Base-by-base conservation (phyloP, 2,329 filamentous ascomycete species). In the Annulohypoxylon truncatum region DNA sequence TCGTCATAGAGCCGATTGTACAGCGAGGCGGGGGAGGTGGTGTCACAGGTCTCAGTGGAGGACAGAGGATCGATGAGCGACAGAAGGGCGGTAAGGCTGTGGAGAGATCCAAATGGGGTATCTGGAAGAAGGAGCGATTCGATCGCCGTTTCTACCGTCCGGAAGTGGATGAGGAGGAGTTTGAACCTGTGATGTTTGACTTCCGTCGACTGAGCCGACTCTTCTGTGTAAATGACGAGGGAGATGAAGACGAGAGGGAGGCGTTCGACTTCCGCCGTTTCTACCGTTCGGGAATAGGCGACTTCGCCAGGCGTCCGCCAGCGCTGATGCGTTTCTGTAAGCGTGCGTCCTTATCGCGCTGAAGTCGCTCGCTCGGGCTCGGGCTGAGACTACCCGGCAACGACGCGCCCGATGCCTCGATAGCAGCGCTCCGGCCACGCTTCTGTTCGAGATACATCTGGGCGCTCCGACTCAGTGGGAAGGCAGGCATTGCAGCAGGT, bases 371-470 rank as follows among this genome's bases (percentile, higher is more conserved):
- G 55, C 77, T 79, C 53, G 75, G 60, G 53, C 71, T 77, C 7
- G 79, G 73, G 63, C 78, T 80, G 54, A 79, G 69, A 51, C 75
- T 79, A 24, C 72, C 74, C 13, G 92, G 88, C 35, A 93, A 79
- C 0, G 90, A 87, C 6, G 74, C 72, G 20, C 77, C 75, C 9
- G 72, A 76, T 73, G 72, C 76, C 74, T 78, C 71, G 71, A 82
- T 75, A 73, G 79, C 80, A 64, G 79, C 77, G 69, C 80, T 77
- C 68, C 85, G 81, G 59, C 84, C 81, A 64, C 85, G 82, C 77
- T 90, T 97, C 80, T 94, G 89, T 70, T 97, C 94, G 50, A 98
- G 83, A 74, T 97, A 99, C 31, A 92, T 79, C 74, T 92, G 90
- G 2, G 96, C 95, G 48, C 90, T 90, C 8, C 88, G 84, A 65